Percentiles rank a stretch among this genome's conserved stretches.
phyloP scores from a whole-genome alignment of 768 basidiomycete genomes.

The Boletus subparvulus region DNA sequence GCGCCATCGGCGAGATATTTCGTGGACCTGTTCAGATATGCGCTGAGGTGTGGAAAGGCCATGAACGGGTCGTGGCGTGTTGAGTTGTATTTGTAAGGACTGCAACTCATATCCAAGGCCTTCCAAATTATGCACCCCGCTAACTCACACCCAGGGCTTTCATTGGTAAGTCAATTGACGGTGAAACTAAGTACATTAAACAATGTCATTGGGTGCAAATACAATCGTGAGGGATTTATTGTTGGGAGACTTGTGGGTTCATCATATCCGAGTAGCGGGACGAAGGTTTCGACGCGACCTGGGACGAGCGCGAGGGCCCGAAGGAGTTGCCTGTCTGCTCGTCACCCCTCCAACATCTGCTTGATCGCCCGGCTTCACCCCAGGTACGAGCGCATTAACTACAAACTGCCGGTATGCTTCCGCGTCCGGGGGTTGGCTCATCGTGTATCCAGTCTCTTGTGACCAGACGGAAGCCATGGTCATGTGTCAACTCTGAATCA shows the following conservation, averaged over 20 bases:
- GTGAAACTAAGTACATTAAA: background rate
- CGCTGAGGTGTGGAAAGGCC: conserved; percentile 24
- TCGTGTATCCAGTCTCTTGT: conserved; percentile 44
- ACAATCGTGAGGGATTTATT: background rate
- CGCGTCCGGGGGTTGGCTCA: conserved; percentile 21
- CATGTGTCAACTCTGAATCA: conserved; percentile 8
- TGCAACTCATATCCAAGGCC: too few relatives aligned
- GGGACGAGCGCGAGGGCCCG: background rate
- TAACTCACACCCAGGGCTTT: too few relatives aligned
- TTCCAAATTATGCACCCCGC: too few relatives aligned
- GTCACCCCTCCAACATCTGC: background rate
- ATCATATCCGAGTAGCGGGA: background rate
- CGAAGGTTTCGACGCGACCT: background rate
- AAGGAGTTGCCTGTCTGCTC: conserved; percentile 1
- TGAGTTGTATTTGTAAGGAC: background rate
- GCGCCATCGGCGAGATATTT: conserved; percentile 41
- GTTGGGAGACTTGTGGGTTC: background rate
- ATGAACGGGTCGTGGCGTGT: conserved; percentile 10
- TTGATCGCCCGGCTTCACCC: background rate
- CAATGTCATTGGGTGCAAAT: conserved; percentile 3
- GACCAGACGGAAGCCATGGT: conserved; percentile 28
- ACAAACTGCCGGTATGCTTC: background rate
- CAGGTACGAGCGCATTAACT: background rate
- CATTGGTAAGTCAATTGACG: too few relatives aligned
- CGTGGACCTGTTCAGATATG: conserved; percentile 41